phyloP scores from a whole-genome alignment of 495 filamentous ascomycete species.

The Cenococcum geophilum region DNA sequence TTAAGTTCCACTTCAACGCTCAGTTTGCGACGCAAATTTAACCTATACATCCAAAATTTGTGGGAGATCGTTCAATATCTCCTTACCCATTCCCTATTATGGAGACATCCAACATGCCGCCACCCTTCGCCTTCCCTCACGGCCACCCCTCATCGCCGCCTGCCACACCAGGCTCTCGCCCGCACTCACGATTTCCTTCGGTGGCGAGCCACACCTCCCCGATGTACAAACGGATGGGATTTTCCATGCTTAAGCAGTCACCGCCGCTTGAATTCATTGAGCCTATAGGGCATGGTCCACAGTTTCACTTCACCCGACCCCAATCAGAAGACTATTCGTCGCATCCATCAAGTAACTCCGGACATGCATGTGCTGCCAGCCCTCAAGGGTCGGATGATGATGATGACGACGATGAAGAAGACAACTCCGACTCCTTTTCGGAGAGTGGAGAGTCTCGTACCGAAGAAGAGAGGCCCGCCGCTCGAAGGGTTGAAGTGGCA shows the following conservation, averaged over 20 bases:
- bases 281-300: conserved; percentile 27
- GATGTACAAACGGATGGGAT: conserved; percentile 30
- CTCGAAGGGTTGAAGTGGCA: conserved; percentile 21
- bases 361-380: conserved; percentile 16
- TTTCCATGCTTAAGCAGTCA: conserved; percentile 23
- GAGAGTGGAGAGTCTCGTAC: background rate
- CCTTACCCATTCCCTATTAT: conserved; percentile 14
- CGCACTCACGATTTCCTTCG: conserved; percentile 27
- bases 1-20: background rate
- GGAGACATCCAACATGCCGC: conserved; percentile 19
- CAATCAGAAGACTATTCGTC: conserved; percentile 26
- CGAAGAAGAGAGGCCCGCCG: conserved; percentile 8
- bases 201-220: conserved; percentile 32
- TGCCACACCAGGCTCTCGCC: conserved; percentile 26
- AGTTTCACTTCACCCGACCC: conserved; percentile 28
- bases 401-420: conserved; percentile 13
- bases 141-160: conserved; percentile 29
- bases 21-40: background rate
- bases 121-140: conserved; percentile 14
- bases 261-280: conserved; percentile 29
- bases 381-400: conserved; percentile 25
- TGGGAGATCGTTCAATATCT: conserved; percentile 18
- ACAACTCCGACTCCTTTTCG: background rate
- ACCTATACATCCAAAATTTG: background rate
- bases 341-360: conserved; percentile 28